These are phyloP conservation scores for Cryphonectria carpinicola DNA, from an alignment of 2,329 filamentous ascomycete genomes.

Conservation along the genomic window DNA sequence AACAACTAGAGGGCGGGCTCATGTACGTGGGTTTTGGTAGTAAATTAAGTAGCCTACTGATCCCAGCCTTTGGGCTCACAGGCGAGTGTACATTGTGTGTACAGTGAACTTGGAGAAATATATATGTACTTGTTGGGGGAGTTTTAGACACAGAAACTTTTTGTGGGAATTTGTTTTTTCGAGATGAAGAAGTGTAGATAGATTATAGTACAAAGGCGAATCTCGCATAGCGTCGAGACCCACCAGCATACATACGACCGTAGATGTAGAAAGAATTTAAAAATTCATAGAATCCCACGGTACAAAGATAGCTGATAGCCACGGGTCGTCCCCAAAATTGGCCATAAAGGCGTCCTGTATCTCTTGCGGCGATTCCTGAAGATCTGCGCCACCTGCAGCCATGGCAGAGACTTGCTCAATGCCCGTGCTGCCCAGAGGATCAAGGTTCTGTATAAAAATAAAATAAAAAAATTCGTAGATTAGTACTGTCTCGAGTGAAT, in stretches of 20 bases:
- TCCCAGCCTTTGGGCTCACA: too few species aligned
- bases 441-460: background rate
- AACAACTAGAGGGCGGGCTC: too few species aligned
- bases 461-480: background rate
- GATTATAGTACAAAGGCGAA: background rate
- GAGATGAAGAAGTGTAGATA: background rate
- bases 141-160: too few species aligned
- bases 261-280: background rate
- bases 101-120: too few species aligned
- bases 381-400: conserved; percentile 5
- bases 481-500: background rate
- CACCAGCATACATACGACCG: background rate
- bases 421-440: conserved; percentile 2
- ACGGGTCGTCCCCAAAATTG: conserved; percentile 25
- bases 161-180: too few species aligned
- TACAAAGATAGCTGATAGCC: conserved; percentile 28
- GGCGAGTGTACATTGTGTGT: too few species aligned
- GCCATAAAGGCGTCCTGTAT: conserved; percentile 18
- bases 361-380: conserved; percentile 15
- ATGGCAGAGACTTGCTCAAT: conserved; percentile 3
- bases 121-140: too few species aligned
- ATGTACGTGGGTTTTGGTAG: too few species aligned
- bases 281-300: conserved; percentile 28
- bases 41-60: too few species aligned
- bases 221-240: background rate